Evolutionary conservation across 2,329 filamentous ascomycete species (phyloP), one percentile per base, ranked within the genome.

Genomic region (Lasiodiplodia theobromae): DNA sequence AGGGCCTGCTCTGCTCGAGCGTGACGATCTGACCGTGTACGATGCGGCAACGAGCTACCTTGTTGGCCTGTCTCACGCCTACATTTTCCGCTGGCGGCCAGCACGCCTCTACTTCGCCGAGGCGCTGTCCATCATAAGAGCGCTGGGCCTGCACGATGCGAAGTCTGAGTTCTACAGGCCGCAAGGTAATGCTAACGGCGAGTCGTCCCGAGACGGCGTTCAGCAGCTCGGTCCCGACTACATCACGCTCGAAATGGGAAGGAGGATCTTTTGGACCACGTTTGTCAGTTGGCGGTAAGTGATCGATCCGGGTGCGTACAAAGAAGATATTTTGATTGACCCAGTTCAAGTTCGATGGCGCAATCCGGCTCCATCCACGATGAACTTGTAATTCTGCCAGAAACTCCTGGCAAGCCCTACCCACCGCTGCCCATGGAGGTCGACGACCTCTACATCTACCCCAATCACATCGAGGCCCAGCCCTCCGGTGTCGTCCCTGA

Each of bases 381-480:
- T 44, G 92, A 94, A 73, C 82, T 94, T 47, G 86, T 91, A 44
- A 89, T 97, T 63, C 88, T 91, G 10, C 93, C 93, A 3, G 89
- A 91, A 1, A 96, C 92, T 0, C 88, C 89, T 0, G 89, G 86
- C 31, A 88, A 93, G 53, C 91, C 89, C 4, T 93, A 96, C 72
- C 94, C 94, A 3, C 91, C 92, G 8, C 84, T 94, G 14, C 94
- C 94, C 0, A 82, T 90, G 23, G 93, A 96, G 74, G 88, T 96
- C 0, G 94, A 97, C 72, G 94, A 97, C 78, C 89, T 91, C 68
- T 94, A 89, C 74, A 92, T 97, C 69, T 89, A 89, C 69, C 84
- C 89, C 1, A 87, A 89, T 28, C 88, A 92, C 70, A 88, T 95
- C 64, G 86, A 91, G 38, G 84, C 86, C 8, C 93, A 95, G 73